A percentile compares a stretch with the other conserved stretches of the same genome.
Conservation (phyloP, 139 green algal species). For the Tetraselmis chui region DNA sequence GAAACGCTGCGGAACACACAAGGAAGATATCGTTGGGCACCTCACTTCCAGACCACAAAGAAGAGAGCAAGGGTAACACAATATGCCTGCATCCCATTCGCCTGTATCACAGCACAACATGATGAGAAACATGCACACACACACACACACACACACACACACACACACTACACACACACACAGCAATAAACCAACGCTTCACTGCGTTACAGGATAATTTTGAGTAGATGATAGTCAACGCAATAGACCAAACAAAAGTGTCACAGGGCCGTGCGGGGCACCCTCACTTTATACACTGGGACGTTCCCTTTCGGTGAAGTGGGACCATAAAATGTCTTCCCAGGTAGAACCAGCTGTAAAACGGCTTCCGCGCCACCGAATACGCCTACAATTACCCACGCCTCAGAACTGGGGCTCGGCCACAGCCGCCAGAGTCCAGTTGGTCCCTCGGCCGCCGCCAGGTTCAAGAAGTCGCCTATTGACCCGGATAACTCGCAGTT, state of each 20-base stretch:
- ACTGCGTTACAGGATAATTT: too few relatives aligned
- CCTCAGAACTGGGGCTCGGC: constrained; percentile 22
- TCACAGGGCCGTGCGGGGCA: not conserved
- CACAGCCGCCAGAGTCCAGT: constrained; percentile 16
- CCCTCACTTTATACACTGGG: constrained; percentile 55
- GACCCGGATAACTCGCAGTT: constrained; percentile 30
- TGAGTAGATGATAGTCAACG: too few relatives aligned
- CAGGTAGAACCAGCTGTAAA: constrained; percentile 48
- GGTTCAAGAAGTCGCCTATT: constrained; percentile 8
- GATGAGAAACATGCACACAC: not conserved
- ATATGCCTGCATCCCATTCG: constrained; percentile 44
- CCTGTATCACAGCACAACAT: constrained; percentile 19
- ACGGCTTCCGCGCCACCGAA: constrained; percentile 52
- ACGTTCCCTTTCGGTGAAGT: constrained; percentile 55
- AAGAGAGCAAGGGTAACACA: constrained; percentile 36
- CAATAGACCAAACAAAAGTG: constrained; percentile 1
- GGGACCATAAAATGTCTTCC: constrained; percentile 39
- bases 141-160: too few relatives aligned
- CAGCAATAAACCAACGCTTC: too few relatives aligned
- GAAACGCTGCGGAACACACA: not conserved
- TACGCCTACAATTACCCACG: constrained; percentile 28
- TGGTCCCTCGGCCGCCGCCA: not conserved
- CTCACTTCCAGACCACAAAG: constrained; percentile 24
- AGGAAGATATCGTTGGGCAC: not conserved
- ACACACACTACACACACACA: too few relatives aligned